Evolutionary conservation across 164 flowering plant genomes (phyloP), one percentile per base, ranked within the genome.

Genomic region (Vitis rotundifolia): DNA sequence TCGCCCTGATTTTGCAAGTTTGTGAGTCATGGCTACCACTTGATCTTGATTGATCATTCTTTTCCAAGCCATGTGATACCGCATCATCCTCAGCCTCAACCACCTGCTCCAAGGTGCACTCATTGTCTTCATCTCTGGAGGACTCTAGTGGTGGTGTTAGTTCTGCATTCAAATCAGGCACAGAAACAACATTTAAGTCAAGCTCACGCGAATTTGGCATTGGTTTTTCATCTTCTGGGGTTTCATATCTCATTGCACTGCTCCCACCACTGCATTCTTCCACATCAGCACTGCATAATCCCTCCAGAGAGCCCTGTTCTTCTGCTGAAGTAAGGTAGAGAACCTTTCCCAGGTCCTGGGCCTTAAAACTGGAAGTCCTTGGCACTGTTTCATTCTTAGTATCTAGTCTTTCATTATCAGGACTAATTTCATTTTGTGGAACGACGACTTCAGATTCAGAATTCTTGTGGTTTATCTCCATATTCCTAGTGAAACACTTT

Each of bases 131-230:
- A 73, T 91, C 93, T 65, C 85, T 74, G 16, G 90, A 88, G 59
- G 83, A 84, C 52, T 92, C 97, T 55, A 85, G 78, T 6, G 91
- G 89, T 68, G 94, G 92, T 64, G 83, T 83, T 50, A 90, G 76
- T 53, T 90, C 99, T 67, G 92, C 98, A 74, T 96, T 96, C 47
- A 96, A 72, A 83, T 96, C 99, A 19, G 99, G 99, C 11, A 93
- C 95, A 7, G 97, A 87, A 19, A 73, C 91, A 71, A 90, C 89
- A 82, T 92, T 94, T 54, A 94, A 75, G 80, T 94, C 98, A 51
- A 95, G 91, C 65, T 78, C 88, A 49, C 84, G 86, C 6, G 88
- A 75, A 74, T 74, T 79, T 63, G 71, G 67, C 14, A 86, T 85
- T 52, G 75, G 71, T 48, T 68, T 76, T 9, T 75, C 82, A 70